These are phyloP conservation scores for Orbilia quercus DNA, from an alignment of 2,329 filamentous ascomycete species.

Conservation along the genomic window DNA sequence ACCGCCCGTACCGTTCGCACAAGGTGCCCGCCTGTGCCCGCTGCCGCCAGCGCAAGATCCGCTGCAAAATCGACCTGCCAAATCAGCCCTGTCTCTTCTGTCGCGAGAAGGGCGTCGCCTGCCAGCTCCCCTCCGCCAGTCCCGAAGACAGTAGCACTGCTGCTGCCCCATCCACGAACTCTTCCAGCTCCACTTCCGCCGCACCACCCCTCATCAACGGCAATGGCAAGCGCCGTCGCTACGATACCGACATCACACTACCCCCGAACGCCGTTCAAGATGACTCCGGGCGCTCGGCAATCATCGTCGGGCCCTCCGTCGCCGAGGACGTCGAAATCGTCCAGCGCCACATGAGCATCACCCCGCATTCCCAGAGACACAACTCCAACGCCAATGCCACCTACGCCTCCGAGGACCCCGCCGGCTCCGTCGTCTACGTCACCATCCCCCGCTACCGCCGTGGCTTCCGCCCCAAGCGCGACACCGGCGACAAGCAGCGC, in stretches of 20 bases:
- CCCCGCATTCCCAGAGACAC: slow-evolving; percentile 33
- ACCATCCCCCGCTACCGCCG: slow-evolving; percentile 58
- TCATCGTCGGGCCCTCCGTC: slow-evolving; percentile 71
- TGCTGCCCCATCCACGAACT: slow-evolving; percentile 7
- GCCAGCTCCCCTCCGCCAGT: slow-evolving; percentile 61
- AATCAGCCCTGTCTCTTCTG: slow-evolving; percentile 70
- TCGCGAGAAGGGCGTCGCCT: slow-evolving; percentile 70
- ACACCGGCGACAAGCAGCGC: slow-evolving; percentile 66
- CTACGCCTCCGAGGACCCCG: slow-evolving; percentile 61
- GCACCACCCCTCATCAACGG: not conserved
- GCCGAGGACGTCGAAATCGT: slow-evolving; percentile 71
- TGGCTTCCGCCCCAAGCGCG: slow-evolving; percentile 64
- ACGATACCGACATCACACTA: slow-evolving; percentile 14
- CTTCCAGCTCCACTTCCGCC: slow-evolving; percentile 1
- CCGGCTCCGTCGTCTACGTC: slow-evolving; percentile 64
- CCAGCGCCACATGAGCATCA: slow-evolving; percentile 50
- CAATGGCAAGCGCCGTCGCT: slow-evolving; percentile 37
- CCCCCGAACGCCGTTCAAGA: not conserved
- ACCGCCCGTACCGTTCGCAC: slow-evolving; percentile 72
- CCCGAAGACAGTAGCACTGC: slow-evolving; percentile 51
- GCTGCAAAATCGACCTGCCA: slow-evolving; percentile 70
- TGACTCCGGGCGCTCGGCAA: slow-evolving; percentile 65
- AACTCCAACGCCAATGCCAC: slow-evolving; percentile 20
- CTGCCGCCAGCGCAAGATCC: slow-evolving; percentile 72
- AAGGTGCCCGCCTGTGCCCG: slow-evolving; percentile 71